Evolutionary conservation across 2,329 filamentous ascomycete species (phyloP).

Genomic region (Beauveria sp.): DNA sequence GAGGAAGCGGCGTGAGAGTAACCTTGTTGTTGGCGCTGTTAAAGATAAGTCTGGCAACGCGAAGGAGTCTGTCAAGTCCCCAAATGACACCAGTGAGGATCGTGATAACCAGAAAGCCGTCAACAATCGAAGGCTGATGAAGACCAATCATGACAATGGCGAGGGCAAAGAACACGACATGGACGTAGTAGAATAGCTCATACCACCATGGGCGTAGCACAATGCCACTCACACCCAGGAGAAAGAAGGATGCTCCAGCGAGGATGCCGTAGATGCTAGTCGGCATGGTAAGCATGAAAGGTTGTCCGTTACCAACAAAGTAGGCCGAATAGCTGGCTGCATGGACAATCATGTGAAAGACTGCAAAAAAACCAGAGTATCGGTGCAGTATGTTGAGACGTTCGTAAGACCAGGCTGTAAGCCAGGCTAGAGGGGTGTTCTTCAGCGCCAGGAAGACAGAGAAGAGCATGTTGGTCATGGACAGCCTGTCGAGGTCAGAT

Average conservation of each 20-base stretch:
- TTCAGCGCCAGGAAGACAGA: conserved; percentile 49
- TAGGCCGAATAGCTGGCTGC: conserved; percentile 33
- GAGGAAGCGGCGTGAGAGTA: conserved; percentile 44
- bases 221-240: conserved; percentile 35
- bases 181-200: conserved; percentile 48
- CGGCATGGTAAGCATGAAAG: conserved; percentile 26
- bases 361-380: conserved; percentile 41
- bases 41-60: conserved; percentile 34
- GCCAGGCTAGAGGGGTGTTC: conserved; percentile 47
- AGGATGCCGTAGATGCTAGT: conserved; percentile 42
- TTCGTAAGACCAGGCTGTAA: conserved; percentile 51
- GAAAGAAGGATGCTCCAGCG: conserved; percentile 37
- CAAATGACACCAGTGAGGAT: conserved; percentile 40
- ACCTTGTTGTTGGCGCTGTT: conserved; percentile 44
- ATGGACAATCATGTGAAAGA: conserved; percentile 40
- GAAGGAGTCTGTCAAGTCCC: conserved; percentile 42
- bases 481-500: conserved; percentile 24
- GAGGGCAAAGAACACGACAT: conserved; percentile 42
- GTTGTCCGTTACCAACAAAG: conserved; percentile 26
- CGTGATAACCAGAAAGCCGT: conserved; percentile 35
- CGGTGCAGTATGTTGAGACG: conserved; percentile 51
- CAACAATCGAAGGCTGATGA: conserved; percentile 41
- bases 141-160: conserved; percentile 40
- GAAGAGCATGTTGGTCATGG: conserved; percentile 39
- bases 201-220: conserved; percentile 41